Evolutionary conservation across 495 filamentous ascomycete species (phyloP), one percentile per base, ranked within the genome.

Genomic region (Glutinoglossum americanum): DNA sequence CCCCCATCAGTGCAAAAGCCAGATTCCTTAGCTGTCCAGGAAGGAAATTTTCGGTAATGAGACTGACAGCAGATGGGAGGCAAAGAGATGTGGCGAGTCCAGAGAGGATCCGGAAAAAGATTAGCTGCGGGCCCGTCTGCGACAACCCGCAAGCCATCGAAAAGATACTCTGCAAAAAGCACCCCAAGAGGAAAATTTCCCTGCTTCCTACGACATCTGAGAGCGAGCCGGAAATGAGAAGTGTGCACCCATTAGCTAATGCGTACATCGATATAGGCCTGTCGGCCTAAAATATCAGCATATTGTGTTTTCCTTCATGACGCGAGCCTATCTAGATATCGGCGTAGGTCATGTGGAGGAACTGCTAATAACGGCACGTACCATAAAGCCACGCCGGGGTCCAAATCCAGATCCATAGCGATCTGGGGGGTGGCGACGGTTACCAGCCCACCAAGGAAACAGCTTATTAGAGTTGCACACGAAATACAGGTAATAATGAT

Each of bases 41-140:
- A 33, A 9, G 4, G 48, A 76, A 71, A 6, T 66, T 65, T 23
- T 63, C 58, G 0, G 71, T 72, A 32, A 78, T 72, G 28, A 80
- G 67, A 54, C 64, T 65, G 13, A 80, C 71, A 2, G 74, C 70
- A 10, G 72, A 67, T 2, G 77, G 74, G 4, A 82, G 64, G 58
- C 71, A 76, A 58, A 80, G 64, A 1, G 74, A 69, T 23, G 72
- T 64, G 0, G 76, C 71, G 21, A 79, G 57, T 21, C 78, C 77
- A 28, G 71, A 68, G 17, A 77, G 58, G 1, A 67, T 70, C 23
- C 78, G 75, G 59, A 78, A 78, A 13, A 71, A 35, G 54, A 80
- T 74, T n/a, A 82, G 63, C 59, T 80, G 68, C 17, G 62, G 57
- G 0, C 71, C 68, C 8, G 62, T 75, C 5, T 62, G 64, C 0